Evolutionary conservation across 2,329 filamentous ascomycete species (phyloP), one percentile per base, ranked within the genome.

Genomic region (Byssochlamys sp.): DNA sequence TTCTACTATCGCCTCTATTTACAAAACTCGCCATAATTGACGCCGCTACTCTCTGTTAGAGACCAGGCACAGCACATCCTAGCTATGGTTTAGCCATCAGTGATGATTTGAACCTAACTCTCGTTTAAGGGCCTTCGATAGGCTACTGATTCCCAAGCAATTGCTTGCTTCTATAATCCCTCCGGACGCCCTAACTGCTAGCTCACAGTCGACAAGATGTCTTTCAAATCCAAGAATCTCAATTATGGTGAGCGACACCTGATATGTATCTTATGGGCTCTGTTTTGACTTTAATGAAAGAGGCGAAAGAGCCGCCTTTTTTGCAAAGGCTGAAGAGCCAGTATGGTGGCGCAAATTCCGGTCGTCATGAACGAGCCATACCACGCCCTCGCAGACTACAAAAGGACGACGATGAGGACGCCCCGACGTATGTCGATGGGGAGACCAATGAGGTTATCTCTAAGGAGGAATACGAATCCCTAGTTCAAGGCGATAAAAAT

Each of bases 351-450:
- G 66, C 65, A 58, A 67, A 66, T 28, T 64, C 67, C 24, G 65
- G 69, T 58, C 73, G 73, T 51, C 68, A 74, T 24, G 70, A 75
- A 59, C 68, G 69, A 55, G 71, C 72, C 33, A 62, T 66, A 52
- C 65, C 67, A 24, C 71, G 71, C 50, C 71, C 73, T 33, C 69
- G 67, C 55, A 74, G 69, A 65, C 60, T 64, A 49, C 72, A 68
- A 57, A 65, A 70, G 33, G 63, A 71, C 39, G 65, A 71, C 7
- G 73, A 70, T 31, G 72, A 75, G 50, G 75, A 77, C 49, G 73
- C 67, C 9, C 75, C 75, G 45, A 75, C 73, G 49, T 77, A 77
- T 57, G 68, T 77, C 51, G 70, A 75, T 29, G 75, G 75, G 62
- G 70, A 72, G 29, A 76, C 72, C 59, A 74, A 76, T 52, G 73